Conservation (phyloP, 495 filamentous ascomycete genomes). For the Echria macrotheca region DNA sequence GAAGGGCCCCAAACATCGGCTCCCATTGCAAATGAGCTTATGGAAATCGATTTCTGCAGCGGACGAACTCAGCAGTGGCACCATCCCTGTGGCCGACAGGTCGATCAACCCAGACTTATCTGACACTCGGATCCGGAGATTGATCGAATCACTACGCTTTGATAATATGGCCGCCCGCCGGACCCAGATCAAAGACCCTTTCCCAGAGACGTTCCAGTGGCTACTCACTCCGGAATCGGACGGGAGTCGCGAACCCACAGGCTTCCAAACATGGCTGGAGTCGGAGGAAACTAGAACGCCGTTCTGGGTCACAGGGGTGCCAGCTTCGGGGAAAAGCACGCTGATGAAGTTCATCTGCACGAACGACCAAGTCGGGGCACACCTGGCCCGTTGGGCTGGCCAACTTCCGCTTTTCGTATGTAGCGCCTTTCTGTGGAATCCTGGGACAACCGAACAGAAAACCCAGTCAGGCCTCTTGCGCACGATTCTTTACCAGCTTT, state of each 20-base stretch:
- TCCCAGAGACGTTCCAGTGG: slow-evolving; percentile 4
- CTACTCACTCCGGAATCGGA: neutral
- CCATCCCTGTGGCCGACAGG: too few relatives aligned
- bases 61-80: too few relatives aligned
- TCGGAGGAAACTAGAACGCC: neutral
- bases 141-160: neutral
- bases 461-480: neutral
- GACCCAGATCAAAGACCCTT: neutral
- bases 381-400: neutral
- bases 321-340: slow-evolving; percentile 4
- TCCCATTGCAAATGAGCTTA: neutral
- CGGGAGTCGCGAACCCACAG: neutral
- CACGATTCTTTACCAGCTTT: neutral
- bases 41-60: neutral
- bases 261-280: neutral
- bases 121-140: too few relatives aligned
- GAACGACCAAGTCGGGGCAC: neutral
- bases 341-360: slow-evolving; percentile 4
- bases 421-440: neutral
- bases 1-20: neutral
- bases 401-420: neutral
- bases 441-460: neutral
- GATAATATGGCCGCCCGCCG: neutral
- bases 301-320: slow-evolving; percentile 4
- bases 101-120: too few relatives aligned